Conservation (phyloP, 805 yeast species). For the Wickerhamiella hasegawae region DNA sequence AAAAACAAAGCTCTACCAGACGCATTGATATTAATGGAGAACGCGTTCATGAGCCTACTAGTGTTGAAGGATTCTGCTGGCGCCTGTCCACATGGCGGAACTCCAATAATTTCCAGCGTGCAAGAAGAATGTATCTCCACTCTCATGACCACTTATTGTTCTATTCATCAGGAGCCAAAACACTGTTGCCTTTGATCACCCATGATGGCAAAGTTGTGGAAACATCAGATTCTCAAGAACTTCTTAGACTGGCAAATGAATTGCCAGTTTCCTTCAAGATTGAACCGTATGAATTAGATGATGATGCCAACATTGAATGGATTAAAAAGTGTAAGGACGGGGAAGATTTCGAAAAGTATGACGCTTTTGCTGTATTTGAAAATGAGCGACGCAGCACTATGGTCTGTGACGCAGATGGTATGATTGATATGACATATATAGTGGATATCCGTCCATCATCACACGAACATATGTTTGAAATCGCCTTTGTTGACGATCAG, state of each 20-base stretch:
- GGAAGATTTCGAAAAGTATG: conserved; percentile 33
- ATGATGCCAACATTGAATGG: conserved; percentile 46
- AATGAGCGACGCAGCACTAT: conserved; percentile 43
- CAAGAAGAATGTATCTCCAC: conserved; percentile 44
- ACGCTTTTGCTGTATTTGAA: conserved; percentile 45
- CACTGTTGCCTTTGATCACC: conserved; percentile 35
- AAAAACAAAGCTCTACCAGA: conserved; percentile 16
- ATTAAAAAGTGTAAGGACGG: conserved; percentile 23
- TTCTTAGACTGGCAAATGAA: conserved; percentile 19
- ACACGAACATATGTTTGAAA: conserved; percentile 12
- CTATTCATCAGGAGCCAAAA: conserved; percentile 36
- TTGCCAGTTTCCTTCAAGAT: conserved; percentile 30
- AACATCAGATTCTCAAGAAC: conserved; percentile 7
- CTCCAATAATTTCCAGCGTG: conserved; percentile 21
- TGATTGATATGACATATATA: conserved; percentile 44
- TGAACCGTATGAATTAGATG: conserved; percentile 39
- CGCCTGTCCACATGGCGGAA: conserved; percentile 40
- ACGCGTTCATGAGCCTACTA: conserved; percentile 38
- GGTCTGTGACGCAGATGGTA: conserved; percentile 39
- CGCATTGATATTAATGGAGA: conserved; percentile 13
- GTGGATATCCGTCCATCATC: conserved; percentile 29
- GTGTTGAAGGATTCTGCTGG: conserved; percentile 70
- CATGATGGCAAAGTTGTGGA: conserved; percentile 14
- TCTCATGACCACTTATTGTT: conserved; percentile 47
- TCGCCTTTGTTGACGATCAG: conserved; percentile 11